A percentile compares a stretch with the other conserved stretches of the same genome.
phyloP scores from a whole-genome alignment of 352 stramenopile species.

The Pythium brachiatum region DNA sequence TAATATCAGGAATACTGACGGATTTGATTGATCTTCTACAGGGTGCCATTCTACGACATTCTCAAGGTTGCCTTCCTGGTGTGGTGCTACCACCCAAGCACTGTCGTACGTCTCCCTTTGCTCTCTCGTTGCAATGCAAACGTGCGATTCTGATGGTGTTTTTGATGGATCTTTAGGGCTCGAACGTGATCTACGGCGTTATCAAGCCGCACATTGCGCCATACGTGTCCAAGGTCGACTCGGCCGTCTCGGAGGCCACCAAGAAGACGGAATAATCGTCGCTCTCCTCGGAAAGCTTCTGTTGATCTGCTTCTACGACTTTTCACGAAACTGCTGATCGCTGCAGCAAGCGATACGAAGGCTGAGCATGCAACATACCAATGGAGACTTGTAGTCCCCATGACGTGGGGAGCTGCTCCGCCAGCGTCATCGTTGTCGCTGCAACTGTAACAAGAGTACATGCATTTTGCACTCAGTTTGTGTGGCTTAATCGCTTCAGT shows the following conservation, averaged over 20 bases:
- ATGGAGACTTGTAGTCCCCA: neutral
- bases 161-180: conserved; percentile 36
- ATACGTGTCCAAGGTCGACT: conserved; percentile 67
- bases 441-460: conserved; percentile 26
- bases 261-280: conserved; percentile 46
- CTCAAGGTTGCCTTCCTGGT: conserved; percentile 87
- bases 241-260: conserved; percentile 51
- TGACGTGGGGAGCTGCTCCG: neutral
- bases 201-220: conserved; percentile 83
- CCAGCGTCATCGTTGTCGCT: neutral
- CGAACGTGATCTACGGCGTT: conserved; percentile 81
- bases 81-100: conserved; percentile 82
- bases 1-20: conserved; percentile 2
- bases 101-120: conserved; percentile 33
- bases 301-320: neutral
- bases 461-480: conserved; percentile 19
- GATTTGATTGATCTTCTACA: conserved; percentile 13
- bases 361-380: neutral
- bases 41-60: conserved; percentile 87
- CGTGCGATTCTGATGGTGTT: neutral
- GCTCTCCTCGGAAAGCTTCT: neutral
- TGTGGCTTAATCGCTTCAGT: neutral
- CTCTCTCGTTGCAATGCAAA: neutral
- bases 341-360: neutral
- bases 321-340: conserved; percentile 1